phyloP scores from a whole-genome alignment of 192 early-diverging fungal species.

The Phlyctochytrium arcticum region DNA sequence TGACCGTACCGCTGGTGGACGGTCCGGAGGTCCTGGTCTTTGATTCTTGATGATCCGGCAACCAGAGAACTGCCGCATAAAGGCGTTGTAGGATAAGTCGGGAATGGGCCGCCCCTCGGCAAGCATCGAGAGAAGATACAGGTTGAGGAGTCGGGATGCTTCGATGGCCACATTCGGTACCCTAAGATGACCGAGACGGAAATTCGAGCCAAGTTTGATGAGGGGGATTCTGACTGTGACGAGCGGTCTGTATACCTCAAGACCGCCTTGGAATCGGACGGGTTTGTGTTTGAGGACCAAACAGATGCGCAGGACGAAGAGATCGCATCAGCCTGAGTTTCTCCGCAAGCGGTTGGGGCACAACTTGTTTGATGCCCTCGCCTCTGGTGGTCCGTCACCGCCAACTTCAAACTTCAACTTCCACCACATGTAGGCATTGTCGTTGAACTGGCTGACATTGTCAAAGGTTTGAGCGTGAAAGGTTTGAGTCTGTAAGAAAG shows the following conservation, averaged over 20 bases:
- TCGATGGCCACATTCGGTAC: neutral
- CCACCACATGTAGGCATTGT: too few relatives aligned
- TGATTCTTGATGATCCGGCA: neutral
- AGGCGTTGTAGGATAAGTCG: neutral
- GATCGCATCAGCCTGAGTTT: too few relatives aligned
- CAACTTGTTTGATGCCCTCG: too few relatives aligned
- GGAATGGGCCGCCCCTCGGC: neutral
- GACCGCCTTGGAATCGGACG: neutral
- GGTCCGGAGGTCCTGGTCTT: neutral
- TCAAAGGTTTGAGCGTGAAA: too few relatives aligned
- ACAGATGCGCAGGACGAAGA: too few relatives aligned
- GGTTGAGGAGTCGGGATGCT: neutral
- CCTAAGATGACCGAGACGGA: neutral
- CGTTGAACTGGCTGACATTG: too few relatives aligned
- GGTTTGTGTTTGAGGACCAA: too few relatives aligned
- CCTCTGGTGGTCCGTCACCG: too few relatives aligned
- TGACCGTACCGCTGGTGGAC: neutral
- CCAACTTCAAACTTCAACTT: too few relatives aligned
- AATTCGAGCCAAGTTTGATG: neutral
- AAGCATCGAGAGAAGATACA: neutral
- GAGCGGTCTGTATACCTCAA: neutral
- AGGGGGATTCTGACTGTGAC: neutral
- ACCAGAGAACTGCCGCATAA: neutral
- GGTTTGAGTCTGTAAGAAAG: too few relatives aligned
- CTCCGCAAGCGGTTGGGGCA: too few relatives aligned